Percentiles rank a stretch among this genome's conserved stretches.
Conservation (phyloP, 2,329 filamentous ascomycete species). For the Emericellopsis cladophorae region DNA sequence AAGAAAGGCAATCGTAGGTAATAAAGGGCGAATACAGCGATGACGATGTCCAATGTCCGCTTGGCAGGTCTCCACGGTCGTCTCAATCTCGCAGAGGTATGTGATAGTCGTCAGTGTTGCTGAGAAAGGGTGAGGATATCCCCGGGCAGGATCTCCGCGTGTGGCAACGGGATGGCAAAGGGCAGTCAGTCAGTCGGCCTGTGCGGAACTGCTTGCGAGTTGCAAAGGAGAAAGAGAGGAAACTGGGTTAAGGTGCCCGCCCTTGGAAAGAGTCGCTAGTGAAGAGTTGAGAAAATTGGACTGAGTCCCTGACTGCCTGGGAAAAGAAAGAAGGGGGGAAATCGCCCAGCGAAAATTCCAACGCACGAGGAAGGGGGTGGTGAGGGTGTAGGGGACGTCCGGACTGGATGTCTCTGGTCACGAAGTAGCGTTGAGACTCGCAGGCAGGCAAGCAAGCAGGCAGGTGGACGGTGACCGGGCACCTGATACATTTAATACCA, state of each 20-base stretch:
- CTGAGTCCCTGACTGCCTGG: no score
- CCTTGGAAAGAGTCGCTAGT: background rate
- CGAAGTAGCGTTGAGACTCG: background rate
- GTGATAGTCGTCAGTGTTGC: background rate
- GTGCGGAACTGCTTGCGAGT: slow-evolving; percentile 1
- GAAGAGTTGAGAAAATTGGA: background rate
- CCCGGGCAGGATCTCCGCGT: background rate
- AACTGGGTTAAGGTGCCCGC: background rate
- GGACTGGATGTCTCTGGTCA: background rate
- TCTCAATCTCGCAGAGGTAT: background rate
- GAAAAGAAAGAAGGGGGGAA: background rate
- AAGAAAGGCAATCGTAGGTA: no score
- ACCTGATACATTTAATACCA: slow-evolving; percentile 4
- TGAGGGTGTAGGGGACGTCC: background rate
- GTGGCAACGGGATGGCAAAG: slow-evolving; percentile 6
- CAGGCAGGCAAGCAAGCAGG: background rate
- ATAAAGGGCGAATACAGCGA: no score
- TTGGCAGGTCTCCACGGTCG: no score
- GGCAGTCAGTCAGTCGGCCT: slow-evolving; percentile 8
- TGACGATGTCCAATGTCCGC: no score
- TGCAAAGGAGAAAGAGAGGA: background rate
- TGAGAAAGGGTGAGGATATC: background rate
- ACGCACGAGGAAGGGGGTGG: background rate
- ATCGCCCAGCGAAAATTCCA: slow-evolving; percentile 2
- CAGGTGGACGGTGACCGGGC: background rate